These are phyloP conservation scores for Fonsecaea nubica DNA, from an alignment of 2,329 filamentous ascomycete genomes.

Conservation along the genomic window DNA sequence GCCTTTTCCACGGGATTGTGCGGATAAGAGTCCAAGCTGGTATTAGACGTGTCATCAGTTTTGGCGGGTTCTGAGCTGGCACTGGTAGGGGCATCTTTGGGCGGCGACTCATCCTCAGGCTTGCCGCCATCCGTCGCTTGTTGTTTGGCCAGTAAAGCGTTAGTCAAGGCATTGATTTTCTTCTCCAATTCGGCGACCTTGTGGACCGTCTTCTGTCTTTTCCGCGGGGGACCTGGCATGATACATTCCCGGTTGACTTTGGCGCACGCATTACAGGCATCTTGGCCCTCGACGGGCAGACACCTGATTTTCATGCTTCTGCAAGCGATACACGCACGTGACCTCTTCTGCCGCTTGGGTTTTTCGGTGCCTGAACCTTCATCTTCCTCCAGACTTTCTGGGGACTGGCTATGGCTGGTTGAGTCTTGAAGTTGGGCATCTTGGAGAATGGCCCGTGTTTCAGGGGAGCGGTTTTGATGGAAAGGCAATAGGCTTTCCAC, in stretches of 20 bases:
- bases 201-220: slow-evolving; percentile 89
- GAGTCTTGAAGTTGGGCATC: slow-evolving; percentile 18
- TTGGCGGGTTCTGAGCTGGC: slow-evolving; percentile 28
- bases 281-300: slow-evolving; percentile 39
- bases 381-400: slow-evolving; percentile 31
- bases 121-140: slow-evolving; percentile 34
- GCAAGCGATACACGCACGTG: slow-evolving; percentile 39
- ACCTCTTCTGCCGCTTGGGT: slow-evolving; percentile 38
- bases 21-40: slow-evolving; percentile 24
- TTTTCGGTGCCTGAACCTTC: slow-evolving; percentile 28
- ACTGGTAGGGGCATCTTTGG: slow-evolving; percentile 25
- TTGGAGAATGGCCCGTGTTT: slow-evolving; percentile 19
- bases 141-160: slow-evolving; percentile 69
- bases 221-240: slow-evolving; percentile 75
- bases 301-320: slow-evolving; percentile 41
- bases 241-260: slow-evolving; percentile 80
- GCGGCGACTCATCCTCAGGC: slow-evolving; percentile 24
- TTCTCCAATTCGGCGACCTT: slow-evolving; percentile 88
- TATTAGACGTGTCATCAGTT: slow-evolving; percentile 35
- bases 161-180: slow-evolving; percentile 87
- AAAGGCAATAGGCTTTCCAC: slow-evolving; percentile 26
- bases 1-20: slow-evolving; percentile 13
- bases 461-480: slow-evolving; percentile 22
- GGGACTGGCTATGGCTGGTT: slow-evolving; percentile 23
- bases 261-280: slow-evolving; percentile 72